Evolutionary conservation across 495 filamentous ascomycete species (phyloP).

Genomic region (Penicillium atrosanguineum): DNA sequence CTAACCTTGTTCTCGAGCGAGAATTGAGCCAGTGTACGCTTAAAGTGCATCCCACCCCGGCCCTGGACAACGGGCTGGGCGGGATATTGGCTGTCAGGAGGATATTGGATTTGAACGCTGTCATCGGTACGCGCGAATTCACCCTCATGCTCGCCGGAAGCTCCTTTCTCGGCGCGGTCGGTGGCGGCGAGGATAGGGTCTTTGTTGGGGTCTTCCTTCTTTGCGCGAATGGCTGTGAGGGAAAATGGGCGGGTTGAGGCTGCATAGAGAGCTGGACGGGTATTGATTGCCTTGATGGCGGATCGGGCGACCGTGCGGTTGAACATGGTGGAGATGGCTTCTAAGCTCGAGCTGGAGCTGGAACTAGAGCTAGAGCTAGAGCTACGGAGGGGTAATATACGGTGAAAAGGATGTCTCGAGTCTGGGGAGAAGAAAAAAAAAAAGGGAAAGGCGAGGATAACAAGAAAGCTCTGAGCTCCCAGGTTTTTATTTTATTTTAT

Average conservation of each 20-base stretch:
- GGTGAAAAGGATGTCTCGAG: background rate
- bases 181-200: conserved; percentile 32
- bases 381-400: background rate
- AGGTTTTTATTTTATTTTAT: background rate
- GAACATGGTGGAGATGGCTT: conserved; percentile 26
- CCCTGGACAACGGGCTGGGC: conserved; percentile 64
- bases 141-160: conserved; percentile 39
- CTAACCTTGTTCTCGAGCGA: conserved; percentile 75
- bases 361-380: background rate
- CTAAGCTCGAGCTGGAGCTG: background rate
- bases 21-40: conserved; percentile 71
- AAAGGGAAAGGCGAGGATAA: conserved; percentile 1
- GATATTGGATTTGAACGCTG: conserved; percentile 71
- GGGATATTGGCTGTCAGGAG: conserved; percentile 66
- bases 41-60: conserved; percentile 66
- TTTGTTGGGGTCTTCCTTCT: conserved; percentile 26
- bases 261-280: conserved; percentile 22
- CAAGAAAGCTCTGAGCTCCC: background rate
- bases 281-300: conserved; percentile 24
- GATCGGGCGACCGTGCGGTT: conserved; percentile 30
- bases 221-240: conserved; percentile 26
- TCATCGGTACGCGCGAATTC: conserved; percentile 75
- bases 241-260: conserved; percentile 26
- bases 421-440: background rate
- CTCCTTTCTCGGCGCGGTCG: conserved; percentile 30